A percentile compares a stretch with the other conserved stretches of the same genome.
These are phyloP conservation scores for Dalbergia cultrata DNA, from an alignment of 306 rosid genomes.

Conservation along the genomic window DNA sequence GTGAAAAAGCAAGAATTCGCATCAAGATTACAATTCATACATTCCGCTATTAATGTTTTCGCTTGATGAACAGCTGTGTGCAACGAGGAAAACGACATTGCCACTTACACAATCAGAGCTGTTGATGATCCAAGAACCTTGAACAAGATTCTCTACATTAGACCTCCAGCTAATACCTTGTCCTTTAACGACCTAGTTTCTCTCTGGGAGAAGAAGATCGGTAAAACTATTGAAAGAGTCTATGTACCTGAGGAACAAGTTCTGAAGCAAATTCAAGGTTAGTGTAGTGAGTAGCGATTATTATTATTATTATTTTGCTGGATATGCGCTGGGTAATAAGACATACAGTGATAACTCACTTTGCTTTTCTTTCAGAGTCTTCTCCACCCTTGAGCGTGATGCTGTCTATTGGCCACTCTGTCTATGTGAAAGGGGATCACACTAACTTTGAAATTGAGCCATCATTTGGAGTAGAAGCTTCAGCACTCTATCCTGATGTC, in stretches of 20 bases:
- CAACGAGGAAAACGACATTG: slow-evolving; percentile 63
- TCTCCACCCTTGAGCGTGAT: slow-evolving; percentile 49
- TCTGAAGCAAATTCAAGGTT: slow-evolving; percentile 55
- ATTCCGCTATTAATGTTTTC: not conserved
- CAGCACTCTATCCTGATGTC: slow-evolving; percentile 72
- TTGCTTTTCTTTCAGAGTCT: slow-evolving; percentile 52
- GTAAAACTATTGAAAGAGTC: slow-evolving; percentile 58
- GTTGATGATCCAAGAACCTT: slow-evolving; percentile 69
- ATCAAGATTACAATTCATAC: not conserved
- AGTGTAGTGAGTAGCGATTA: not conserved
- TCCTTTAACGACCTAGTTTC: slow-evolving; percentile 59
- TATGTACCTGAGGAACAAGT: slow-evolving; percentile 53
- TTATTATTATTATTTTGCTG: not conserved
- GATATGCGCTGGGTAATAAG: not conserved
- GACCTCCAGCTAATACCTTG: slow-evolving; percentile 51
- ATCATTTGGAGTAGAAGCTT: slow-evolving; percentile 75
- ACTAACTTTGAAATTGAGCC: slow-evolving; percentile 75
- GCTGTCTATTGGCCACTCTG: slow-evolving; percentile 55
- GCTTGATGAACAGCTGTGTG: slow-evolving; percentile 44
- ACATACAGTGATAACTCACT: slow-evolving; percentile 1
- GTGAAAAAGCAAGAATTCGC: slow-evolving; percentile 6
- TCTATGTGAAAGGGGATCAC: slow-evolving; percentile 66
- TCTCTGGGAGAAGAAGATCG: slow-evolving; percentile 66
- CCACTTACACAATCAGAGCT: slow-evolving; percentile 54
- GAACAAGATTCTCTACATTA: slow-evolving; percentile 60